A percentile compares a stretch with the other conserved stretches of the same genome.
Evolutionary conservation across 148 eudicot species (phyloP).

Genomic region (Diospyros kaki): DNA sequence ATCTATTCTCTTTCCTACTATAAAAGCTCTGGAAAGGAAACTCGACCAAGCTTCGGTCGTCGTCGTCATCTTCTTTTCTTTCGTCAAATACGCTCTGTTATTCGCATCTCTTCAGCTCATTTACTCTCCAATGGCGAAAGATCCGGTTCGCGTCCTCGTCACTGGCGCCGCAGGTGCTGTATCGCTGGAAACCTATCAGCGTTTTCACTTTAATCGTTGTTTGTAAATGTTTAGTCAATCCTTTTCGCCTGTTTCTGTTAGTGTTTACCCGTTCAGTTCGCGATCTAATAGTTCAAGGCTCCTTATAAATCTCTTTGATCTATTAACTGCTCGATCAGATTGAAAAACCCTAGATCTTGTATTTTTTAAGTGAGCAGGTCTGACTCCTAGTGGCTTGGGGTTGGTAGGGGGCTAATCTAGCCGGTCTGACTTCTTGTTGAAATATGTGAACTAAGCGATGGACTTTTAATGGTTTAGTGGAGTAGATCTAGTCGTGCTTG

Average conservation of each 20-base stretch:
- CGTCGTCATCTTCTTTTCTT: not conserved
- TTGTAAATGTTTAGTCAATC: not conserved
- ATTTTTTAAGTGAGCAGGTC: not conserved
- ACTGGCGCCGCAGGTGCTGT: constrained; percentile 72
- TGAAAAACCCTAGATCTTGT: not conserved
- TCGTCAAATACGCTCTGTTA: not conserved
- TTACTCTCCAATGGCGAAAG: constrained; percentile 41
- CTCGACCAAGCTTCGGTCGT: not conserved
- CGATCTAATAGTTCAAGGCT: not conserved
- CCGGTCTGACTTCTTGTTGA: not conserved
- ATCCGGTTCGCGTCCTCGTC: constrained; percentile 69
- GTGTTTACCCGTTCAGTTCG: not conserved
- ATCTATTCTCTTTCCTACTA: not conserved
- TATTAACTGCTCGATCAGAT: not conserved
- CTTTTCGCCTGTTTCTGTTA: not conserved
- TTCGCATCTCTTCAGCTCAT: not conserved
- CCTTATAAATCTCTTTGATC: not conserved
- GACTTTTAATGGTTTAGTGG: not conserved
- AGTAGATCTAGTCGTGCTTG: not conserved
- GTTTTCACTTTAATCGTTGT: not conserved
- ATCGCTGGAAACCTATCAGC: not conserved
- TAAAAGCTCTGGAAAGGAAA: not conserved
- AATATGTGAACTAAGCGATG: not conserved
- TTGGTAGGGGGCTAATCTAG: not conserved
- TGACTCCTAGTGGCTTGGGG: not conserved